A percentile compares a stretch with the other conserved stretches of the same genome.
These are phyloP conservation scores for Dactylonectria macrodidyma DNA, from an alignment of 2,329 filamentous ascomycete genomes.

Conservation along the genomic window DNA sequence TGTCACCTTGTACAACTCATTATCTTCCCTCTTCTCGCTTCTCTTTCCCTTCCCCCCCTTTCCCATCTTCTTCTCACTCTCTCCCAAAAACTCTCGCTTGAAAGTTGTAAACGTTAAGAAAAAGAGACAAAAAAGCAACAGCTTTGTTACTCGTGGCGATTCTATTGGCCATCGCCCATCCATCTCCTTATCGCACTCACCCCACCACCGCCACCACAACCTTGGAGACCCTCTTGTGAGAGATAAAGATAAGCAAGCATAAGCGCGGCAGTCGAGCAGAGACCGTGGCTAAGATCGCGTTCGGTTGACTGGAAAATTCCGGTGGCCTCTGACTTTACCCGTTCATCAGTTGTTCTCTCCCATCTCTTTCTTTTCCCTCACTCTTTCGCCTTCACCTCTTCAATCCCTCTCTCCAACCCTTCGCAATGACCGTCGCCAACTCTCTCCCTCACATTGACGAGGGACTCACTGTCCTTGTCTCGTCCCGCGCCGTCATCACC, in stretches of 20 bases:
- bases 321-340: conserved; percentile 18
- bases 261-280: conserved; percentile 18
- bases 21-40: neutral
- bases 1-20: conserved; percentile 7
- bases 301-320: conserved; percentile 26
- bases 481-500: conserved; percentile 85
- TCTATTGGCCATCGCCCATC: conserved; percentile 27
- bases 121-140: conserved; percentile 7
- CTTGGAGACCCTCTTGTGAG: conserved; percentile 14
- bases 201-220: conserved; percentile 41
- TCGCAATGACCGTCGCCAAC: conserved; percentile 52
- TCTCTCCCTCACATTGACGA: conserved; percentile 45
- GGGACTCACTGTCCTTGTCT: conserved; percentile 82
- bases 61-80: conserved; percentile 2
- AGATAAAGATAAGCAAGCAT: conserved; percentile 43
- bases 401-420: neutral
- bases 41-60: neutral
- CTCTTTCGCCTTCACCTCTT: conserved; percentile 5
- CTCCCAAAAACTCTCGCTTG: neutral
- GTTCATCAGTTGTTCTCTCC: conserved; percentile 21
- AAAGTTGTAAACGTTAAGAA: neutral
- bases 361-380: conserved; percentile 22
- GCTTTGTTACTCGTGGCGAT: conserved; percentile 13
- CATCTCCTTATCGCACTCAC: conserved; percentile 42
- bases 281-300: conserved; percentile 12